Base-by-base conservation (phyloP, 2,329 filamentous ascomycete genomes). In the Fusarium azukiicola region DNA sequence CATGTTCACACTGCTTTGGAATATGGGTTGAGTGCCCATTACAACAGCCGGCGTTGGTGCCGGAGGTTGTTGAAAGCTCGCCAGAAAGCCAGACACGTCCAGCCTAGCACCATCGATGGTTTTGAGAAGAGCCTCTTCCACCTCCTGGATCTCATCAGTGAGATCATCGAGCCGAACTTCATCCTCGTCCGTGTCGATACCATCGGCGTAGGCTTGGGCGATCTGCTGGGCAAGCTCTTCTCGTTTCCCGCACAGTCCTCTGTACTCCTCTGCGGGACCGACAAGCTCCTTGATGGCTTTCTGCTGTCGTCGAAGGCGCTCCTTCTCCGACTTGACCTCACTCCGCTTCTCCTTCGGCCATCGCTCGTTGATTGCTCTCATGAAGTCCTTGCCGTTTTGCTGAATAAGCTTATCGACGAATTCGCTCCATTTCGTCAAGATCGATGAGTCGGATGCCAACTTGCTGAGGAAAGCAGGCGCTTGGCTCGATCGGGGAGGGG, bases 161-260 rank as follows among this genome's bases (percentile, higher is more conserved):
- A 93, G 81, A 47, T 90, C 86, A 73, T 93, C 91, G 13, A 93
- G 84, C 52, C 86, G 88, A 46, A 84, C 81, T 79, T 93, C 92
- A 32, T 92, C 90, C 14, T 90, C 89, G 5, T 90, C 89, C 2
- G 90, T 93, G 64, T 93, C 89, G 19, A 90, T 82, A 36, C 89
- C 89, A 14, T 91, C 88, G 19, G 88, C 88, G 75, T 93, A 94
- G 1, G 90, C 90, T 72, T 90, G 86, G 6, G 88, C 87, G 66
- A 93, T 89, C 67, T 88, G 86, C 63, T 88, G 84, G 1, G 91
- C 86, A 32, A 93, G 83, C 10, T 85, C 82, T 73, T 93, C 89
- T 58, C 88, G 88, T 75, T 90, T 88, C 21, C 84, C 84, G 52
- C 85, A 85, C 17, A 93, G 83, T 5, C 85, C 81, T 58, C 86